These are phyloP conservation scores for Ceriops zippeliana DNA, from an alignment of 345 rosid genomes.

Conservation along the genomic window DNA sequence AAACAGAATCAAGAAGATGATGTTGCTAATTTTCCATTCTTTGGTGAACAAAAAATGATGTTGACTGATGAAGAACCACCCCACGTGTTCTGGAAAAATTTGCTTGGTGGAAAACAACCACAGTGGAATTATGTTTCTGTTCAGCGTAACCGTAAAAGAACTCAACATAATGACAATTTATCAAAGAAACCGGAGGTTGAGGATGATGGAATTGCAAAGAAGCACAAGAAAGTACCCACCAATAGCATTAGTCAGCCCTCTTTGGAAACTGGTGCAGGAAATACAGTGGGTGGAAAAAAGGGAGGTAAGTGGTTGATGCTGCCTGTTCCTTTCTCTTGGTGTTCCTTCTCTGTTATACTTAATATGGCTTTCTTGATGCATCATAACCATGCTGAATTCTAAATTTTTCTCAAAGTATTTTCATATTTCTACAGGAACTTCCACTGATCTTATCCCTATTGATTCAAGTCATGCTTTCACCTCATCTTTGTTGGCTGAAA, in stretches of 20 bases:
- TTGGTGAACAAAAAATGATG: constrained; percentile 56
- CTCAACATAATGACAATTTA: constrained; percentile 29
- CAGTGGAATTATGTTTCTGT: constrained; percentile 59
- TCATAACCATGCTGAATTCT: neutral
- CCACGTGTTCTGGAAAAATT: constrained; percentile 65
- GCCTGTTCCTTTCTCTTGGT: constrained; percentile 4
- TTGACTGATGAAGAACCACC: constrained; percentile 49
- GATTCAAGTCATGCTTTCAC: constrained; percentile 17
- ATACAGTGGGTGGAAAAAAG: constrained; percentile 25
- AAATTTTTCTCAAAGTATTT: constrained; percentile 1
- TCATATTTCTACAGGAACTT: constrained; percentile 44
- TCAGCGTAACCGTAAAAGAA: constrained; percentile 70
- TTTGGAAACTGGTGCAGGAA: constrained; percentile 22
- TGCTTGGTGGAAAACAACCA: constrained; percentile 58
- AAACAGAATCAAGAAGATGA: constrained; percentile 51
- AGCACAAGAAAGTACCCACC: constrained; percentile 44
- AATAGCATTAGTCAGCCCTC: constrained; percentile 28
- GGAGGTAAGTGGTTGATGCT: constrained; percentile 40
- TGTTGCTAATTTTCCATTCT: constrained; percentile 39
- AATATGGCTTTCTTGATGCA: neutral
- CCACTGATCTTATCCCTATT: constrained; percentile 17
- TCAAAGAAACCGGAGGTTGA: constrained; percentile 28
- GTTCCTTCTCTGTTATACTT: neutral
- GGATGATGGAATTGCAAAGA: constrained; percentile 42
- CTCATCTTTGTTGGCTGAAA: constrained; percentile 19